These are phyloP conservation scores for Theileria luwenshuni DNA, from an alignment of 169 alveolate species.

Conservation along the genomic window DNA sequence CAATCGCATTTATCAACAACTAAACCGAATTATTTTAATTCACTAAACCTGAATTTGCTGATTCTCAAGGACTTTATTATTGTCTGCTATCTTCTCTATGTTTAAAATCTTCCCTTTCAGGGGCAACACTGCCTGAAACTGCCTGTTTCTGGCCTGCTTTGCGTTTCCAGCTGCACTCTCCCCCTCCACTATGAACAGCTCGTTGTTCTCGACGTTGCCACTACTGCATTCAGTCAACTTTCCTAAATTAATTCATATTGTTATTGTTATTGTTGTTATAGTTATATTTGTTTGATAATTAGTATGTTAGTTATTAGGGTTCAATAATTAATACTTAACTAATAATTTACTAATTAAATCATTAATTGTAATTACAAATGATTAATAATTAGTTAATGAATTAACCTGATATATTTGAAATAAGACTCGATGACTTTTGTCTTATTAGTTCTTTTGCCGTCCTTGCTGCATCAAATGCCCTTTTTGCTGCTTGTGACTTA, in stretches of 20 bases:
- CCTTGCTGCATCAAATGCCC: slow-evolving; percentile 79
- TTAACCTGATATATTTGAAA: slow-evolving; percentile 56
- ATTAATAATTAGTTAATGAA: background rate
- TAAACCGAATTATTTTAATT: background rate
- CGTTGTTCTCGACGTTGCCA: slow-evolving; percentile 65
- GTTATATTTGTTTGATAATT: too few species aligned
- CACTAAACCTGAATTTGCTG: slow-evolving; percentile 65
- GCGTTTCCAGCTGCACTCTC: slow-evolving; percentile 87
- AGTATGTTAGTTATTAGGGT: too few species aligned
- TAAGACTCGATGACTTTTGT: slow-evolving; percentile 67
- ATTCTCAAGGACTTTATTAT: slow-evolving; percentile 73
- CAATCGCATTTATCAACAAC: slow-evolving; percentile 52
- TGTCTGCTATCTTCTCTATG: slow-evolving; percentile 74
- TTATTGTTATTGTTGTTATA: too few species aligned
- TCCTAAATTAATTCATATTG: too few species aligned
- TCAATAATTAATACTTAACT: background rate
- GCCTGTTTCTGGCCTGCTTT: slow-evolving; percentile 80
- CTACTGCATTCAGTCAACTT: slow-evolving; percentile 80
- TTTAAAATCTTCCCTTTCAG: slow-evolving; percentile 82
- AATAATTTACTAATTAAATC: too few species aligned
- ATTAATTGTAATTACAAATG: background rate
- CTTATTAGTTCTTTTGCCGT: slow-evolving; percentile 77
- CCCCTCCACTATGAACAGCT: slow-evolving; percentile 83
- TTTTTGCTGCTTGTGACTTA: slow-evolving; percentile 76
- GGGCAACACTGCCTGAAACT: slow-evolving; percentile 82